Evolutionary conservation across 495 filamentous ascomycete genomes (phyloP).

Genomic region (Ramalina intermedia): DNA sequence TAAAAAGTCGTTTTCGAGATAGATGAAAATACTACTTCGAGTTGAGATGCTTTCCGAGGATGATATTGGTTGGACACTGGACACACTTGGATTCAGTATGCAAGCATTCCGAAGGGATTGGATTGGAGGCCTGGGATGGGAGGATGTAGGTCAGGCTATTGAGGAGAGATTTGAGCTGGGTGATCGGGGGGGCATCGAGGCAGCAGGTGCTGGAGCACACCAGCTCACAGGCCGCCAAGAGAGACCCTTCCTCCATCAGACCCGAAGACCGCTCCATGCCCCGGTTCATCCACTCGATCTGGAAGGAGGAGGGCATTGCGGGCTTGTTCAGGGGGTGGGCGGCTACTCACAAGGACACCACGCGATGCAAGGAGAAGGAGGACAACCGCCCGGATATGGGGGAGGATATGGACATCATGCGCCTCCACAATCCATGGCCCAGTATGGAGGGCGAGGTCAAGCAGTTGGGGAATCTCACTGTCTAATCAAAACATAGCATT

Average conservation of each 20-base stretch:
- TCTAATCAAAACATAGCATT: no score
- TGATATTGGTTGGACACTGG: no score
- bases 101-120: no score
- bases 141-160: no score
- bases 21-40: no score
- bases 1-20: no score
- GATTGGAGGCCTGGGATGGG: no score
- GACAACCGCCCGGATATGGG: conserved; percentile 32
- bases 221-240: background rate
- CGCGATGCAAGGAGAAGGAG: conserved; percentile 37
- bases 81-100: no score
- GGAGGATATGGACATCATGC: conserved; percentile 28
- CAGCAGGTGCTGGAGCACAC: conserved; percentile 61
- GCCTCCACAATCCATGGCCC: conserved; percentile 22
- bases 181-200: no score
- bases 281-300: conserved; percentile 75
- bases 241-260: conserved; percentile 22
- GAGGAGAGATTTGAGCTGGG: no score
- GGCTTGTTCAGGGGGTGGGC: conserved; percentile 73
- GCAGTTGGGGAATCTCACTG: conserved; percentile 78
- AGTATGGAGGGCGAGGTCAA: conserved; percentile 37
- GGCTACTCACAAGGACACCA: conserved; percentile 36
- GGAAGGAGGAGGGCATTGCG: conserved; percentile 60
- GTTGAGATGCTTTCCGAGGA: no score
- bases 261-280: conserved; percentile 65